Evolutionary conservation across 192 early-diverging fungal species (phyloP).

Genomic region (Lunasporangiospora selenospora): DNA sequence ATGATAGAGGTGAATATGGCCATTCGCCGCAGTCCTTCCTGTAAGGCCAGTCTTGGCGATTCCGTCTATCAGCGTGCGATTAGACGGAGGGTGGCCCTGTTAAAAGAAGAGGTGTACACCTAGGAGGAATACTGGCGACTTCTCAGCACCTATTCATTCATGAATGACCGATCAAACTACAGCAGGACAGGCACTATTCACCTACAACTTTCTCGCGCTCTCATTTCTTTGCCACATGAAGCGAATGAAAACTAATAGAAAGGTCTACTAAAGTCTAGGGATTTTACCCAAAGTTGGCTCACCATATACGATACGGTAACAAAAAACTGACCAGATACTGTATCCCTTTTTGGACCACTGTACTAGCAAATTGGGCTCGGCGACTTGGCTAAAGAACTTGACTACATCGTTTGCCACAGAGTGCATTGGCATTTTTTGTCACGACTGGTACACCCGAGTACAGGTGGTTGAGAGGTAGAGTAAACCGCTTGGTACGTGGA

Average conservation of each 20-base stretch:
- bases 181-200: background rate
- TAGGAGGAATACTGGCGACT: background rate
- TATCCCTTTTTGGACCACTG: too few relatives aligned
- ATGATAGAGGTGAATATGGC: background rate
- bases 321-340: too few relatives aligned
- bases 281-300: too few relatives aligned
- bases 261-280: too few relatives aligned
- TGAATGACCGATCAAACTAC: background rate
- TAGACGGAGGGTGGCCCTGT: conserved; percentile 8
- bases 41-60: conserved; percentile 9
- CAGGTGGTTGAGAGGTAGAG: too few relatives aligned
- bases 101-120: background rate
- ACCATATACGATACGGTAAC: too few relatives aligned
- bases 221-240: conserved; percentile 8
- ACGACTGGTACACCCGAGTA: too few relatives aligned
- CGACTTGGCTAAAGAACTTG: too few relatives aligned
- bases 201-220: conserved; percentile 7
- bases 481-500: too few relatives aligned
- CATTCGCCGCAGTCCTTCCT: conserved; percentile 13
- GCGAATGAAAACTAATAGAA: conserved; percentile 1
- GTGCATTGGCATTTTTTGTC: too few relatives aligned
- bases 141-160: background rate
- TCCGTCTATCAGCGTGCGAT: conserved; percentile 1
- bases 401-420: too few relatives aligned
- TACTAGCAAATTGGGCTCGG: too few relatives aligned